phyloP scores from a whole-genome alignment of 352 stramenopile genomes.

The Halophytophthora batemanensis region DNA sequence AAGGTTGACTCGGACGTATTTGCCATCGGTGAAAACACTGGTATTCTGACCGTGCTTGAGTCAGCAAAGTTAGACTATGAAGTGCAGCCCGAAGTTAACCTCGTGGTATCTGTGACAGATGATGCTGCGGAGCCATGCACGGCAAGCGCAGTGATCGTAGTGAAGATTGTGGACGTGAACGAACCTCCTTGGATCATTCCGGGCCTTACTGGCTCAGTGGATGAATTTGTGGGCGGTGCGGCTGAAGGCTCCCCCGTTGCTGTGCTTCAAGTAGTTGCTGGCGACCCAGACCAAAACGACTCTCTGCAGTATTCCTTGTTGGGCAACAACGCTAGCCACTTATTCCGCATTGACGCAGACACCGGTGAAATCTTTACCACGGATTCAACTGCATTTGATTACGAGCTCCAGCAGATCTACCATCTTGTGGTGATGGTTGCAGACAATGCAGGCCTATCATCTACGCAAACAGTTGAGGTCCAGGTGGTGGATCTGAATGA shows the following conservation, averaged over 20 bases:
- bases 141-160: conserved; percentile 8
- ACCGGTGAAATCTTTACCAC: conserved; percentile 37
- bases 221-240: conserved; percentile 32
- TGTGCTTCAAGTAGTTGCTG: conserved; percentile 20
- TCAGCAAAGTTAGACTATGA: conserved; percentile 19
- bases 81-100: not conserved
- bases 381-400: conserved; percentile 41
- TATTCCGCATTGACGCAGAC: conserved; percentile 42
- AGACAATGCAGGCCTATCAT: conserved; percentile 32
- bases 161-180: conserved; percentile 39
- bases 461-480: conserved; percentile 26
- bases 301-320: conserved; percentile 9
- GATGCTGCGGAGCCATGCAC: conserved; percentile 19
- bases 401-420: conserved; percentile 24
- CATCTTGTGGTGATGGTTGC: conserved; percentile 20
- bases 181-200: conserved; percentile 32
- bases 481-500: conserved; percentile 45
- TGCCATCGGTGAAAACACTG: conserved; percentile 12
- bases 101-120: conserved; percentile 20
- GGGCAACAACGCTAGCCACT: conserved; percentile 15
- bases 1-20: conserved; percentile 18
- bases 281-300: conserved; percentile 18
- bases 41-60: conserved; percentile 7
- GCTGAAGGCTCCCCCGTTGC: conserved; percentile 18
- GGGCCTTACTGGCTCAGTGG: conserved; percentile 26